Evolutionary conservation across 257 asterid species (phyloP), one percentile per base, ranked within the genome.

Genomic region (Solanum clarkiae): DNA sequence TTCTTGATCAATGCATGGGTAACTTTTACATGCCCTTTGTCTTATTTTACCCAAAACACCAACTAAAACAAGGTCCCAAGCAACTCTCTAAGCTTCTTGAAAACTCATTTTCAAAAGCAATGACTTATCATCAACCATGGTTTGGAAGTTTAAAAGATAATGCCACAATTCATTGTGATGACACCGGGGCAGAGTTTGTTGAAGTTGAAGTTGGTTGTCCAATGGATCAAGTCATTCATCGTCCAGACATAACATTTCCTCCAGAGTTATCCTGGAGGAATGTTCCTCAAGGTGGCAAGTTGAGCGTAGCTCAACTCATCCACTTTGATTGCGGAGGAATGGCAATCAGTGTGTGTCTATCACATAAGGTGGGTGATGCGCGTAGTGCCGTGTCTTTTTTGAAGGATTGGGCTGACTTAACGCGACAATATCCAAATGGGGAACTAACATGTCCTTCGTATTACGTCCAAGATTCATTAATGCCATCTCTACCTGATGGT

Each of bases 321-420:
- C 36, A 56, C 40, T 86, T 86, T 42, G 86, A 82, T 7, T 86
- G 88, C 14, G 83, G 86, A 0, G 86, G 84, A 18, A 29, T 55
- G 10, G 40, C 84, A 7, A 7, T 86, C 9, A 66, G 80, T 13
- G 29, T 74, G 1, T 44, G 51, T 1, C 1, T 82, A 0, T 45
- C 80, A 7, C 88, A 86, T 20, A 86, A 32, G n/a, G 8, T 82
- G 10, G 84, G 59, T 3, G 86, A 82, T 16, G 86, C 15, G 1
- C 7, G 4, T 1, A 57, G 80, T 6, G 14, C 79, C 5, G 6
- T 11, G 3, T 69, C 32, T 1, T 86, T 86, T 15, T 0, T 86
- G 8, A 72, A 44, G 8, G 86, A 82, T 17, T 86, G 88, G 86
- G 84, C 49, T 15, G 80, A 22, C 29, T 26, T 82, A 3, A 45